These are phyloP conservation scores for Toxoplasma gondii DNA, from an alignment of 169 alveolate species.

Conservation along the genomic window DNA sequence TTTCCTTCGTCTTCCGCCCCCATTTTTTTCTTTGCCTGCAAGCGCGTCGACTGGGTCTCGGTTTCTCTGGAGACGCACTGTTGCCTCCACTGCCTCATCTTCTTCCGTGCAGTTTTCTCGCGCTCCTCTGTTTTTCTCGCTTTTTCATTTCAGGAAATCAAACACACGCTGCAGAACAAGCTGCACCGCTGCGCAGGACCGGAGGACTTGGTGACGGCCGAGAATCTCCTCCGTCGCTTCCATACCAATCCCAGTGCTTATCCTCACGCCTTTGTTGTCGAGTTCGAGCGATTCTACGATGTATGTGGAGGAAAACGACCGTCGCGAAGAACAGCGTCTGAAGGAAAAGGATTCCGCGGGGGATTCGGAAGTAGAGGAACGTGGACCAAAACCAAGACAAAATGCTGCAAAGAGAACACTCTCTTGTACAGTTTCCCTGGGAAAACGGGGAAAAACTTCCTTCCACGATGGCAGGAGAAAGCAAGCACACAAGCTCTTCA, in stretches of 20 bases:
- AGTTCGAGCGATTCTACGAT: slow-evolving; percentile 50
- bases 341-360: too few species aligned
- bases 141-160: slow-evolving; percentile 9
- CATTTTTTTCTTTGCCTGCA: neutral
- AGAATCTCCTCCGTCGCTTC: slow-evolving; percentile 46
- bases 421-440: too few species aligned
- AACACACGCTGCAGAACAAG: slow-evolving; percentile 72
- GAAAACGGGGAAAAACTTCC: too few species aligned
- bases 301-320: neutral
- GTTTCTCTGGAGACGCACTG: neutral
- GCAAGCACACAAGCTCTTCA: too few species aligned
- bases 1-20: neutral
- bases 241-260: slow-evolving; percentile 17
- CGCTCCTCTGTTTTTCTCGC: neutral
- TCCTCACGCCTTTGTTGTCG: slow-evolving; percentile 34
- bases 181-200: slow-evolving; percentile 76
- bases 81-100: neutral
- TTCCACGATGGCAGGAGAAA: too few species aligned
- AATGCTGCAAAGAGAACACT: too few species aligned
- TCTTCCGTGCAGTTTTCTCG: neutral
- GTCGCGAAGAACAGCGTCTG: neutral
- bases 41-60: neutral
- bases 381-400: too few species aligned
- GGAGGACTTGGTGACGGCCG: slow-evolving; percentile 57
- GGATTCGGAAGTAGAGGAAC: too few species aligned